phyloP scores from a whole-genome alignment of 768 basidiomycete species.

The Suillus luteus region DNA sequence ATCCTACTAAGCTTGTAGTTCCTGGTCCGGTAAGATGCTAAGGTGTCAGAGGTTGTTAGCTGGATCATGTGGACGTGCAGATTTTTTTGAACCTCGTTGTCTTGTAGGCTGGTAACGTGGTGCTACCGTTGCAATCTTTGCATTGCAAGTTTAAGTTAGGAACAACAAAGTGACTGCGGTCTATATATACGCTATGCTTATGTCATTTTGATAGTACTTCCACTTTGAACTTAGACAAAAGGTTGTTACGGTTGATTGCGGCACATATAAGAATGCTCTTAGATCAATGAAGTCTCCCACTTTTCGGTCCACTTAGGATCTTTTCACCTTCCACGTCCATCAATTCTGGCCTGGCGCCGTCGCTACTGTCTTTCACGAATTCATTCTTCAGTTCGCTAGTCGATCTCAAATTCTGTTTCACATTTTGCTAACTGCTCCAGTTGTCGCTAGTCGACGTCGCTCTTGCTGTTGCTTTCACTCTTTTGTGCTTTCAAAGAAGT shows the following conservation, averaged over 20 bases:
- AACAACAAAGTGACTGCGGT: neutral
- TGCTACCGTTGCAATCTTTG: neutral
- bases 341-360: slow-evolving; percentile 2
- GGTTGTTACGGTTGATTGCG: neutral
- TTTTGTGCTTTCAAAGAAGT: neutral
- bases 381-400: slow-evolving; percentile 20
- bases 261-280: neutral
- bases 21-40: neutral
- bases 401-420: slow-evolving; percentile 12
- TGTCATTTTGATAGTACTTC: neutral
- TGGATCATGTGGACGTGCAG: neutral
- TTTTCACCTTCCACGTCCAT: neutral
- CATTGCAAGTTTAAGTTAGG: neutral
- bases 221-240: neutral
- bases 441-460: slow-evolving; percentile 20
- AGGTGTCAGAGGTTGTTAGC: neutral
- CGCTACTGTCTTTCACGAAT: neutral
- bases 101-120: neutral
- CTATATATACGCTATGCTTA: neutral
- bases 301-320: neutral
- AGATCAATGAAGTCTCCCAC: neutral
- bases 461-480: neutral
- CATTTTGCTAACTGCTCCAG: neutral
- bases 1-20: neutral
- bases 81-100: neutral